Conservation (phyloP, 192 early-diverging fungal species). For the Pilobolus umbonatus region DNA sequence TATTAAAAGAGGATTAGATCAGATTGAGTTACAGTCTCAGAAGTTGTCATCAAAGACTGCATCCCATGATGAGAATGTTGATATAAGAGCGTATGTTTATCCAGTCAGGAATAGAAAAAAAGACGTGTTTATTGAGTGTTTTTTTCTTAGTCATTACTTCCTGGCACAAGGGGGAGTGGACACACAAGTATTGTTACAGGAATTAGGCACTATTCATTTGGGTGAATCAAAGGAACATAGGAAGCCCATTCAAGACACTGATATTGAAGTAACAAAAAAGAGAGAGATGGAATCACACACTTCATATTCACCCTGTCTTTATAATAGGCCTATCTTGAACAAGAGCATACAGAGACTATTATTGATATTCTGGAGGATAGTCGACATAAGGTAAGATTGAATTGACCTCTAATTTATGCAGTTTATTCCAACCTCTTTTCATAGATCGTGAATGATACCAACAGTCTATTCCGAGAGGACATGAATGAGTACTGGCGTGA, state of each 20-base stretch:
- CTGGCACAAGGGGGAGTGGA: conserved; percentile 78
- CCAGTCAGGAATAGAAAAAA: background rate
- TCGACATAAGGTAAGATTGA: conserved; percentile 40
- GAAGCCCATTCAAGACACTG: conserved; percentile 73
- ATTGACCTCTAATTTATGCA: background rate
- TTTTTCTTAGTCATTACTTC: conserved; percentile 53
- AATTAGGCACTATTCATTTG: conserved; percentile 60
- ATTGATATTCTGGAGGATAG: conserved; percentile 69
- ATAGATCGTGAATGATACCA: conserved; percentile 13
- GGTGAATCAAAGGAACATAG: conserved; percentile 69
- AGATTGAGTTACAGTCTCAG: conserved; percentile 83
- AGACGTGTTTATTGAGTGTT: background rate
- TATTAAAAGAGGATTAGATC: conserved; percentile 80
- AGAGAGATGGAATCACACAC: too few species aligned
- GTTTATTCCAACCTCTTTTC: background rate
- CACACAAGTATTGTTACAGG: conserved; percentile 60
- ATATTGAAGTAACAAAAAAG: conserved; percentile 54
- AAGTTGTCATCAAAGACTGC: conserved; percentile 49
- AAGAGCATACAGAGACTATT: conserved; percentile 76
- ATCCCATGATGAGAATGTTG: conserved; percentile 31
- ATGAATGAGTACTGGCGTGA: conserved; percentile 6
- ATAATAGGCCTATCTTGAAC: conserved; percentile 61
- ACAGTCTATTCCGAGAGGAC: conserved; percentile 4
- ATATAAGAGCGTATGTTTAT: conserved; percentile 47
- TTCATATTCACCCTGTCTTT: too few species aligned